A percentile compares a stretch with the other conserved stretches of the same genome.
phyloP scores from a whole-genome alignment of 2,329 filamentous ascomycete genomes.

The Trichophyton mentagrophytes region DNA sequence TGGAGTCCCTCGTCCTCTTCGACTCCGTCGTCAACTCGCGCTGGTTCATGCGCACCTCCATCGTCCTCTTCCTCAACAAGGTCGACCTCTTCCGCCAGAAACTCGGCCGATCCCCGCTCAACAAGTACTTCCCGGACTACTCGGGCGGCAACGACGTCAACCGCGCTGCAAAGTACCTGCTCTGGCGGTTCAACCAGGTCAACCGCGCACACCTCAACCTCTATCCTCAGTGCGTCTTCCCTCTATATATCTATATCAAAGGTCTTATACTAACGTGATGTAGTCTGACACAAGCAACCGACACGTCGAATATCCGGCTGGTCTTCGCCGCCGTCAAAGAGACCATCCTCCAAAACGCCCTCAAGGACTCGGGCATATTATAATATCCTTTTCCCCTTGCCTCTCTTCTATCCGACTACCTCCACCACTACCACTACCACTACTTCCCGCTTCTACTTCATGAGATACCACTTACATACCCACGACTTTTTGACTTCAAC shows the following conservation, averaged over 20 bases:
- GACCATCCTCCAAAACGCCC: conserved; percentile 93
- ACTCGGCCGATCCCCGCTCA: conserved; percentile 72
- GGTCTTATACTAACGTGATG: neutral
- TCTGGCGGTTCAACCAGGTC: conserved; percentile 98
- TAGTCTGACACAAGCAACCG: conserved; percentile 94
- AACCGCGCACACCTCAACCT: conserved; percentile 91
- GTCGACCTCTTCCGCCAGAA: conserved; percentile 97
- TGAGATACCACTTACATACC: neutral
- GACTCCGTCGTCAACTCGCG: conserved; percentile 97
- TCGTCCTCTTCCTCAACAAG: conserved; percentile 97
- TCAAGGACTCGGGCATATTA: conserved; percentile 95
- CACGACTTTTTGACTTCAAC: neutral
- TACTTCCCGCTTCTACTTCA: neutral
- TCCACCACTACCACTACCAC: neutral
- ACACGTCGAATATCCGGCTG: conserved; percentile 94
- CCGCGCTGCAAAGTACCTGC: conserved; percentile 89
- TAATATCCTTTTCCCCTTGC: conserved; percentile 33
- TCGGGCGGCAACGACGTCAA: conserved; percentile 96
- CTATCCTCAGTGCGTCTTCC: conserved; percentile 74
- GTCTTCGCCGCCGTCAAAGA: conserved; percentile 98
- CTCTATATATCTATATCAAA: neutral
- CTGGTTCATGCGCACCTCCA: conserved; percentile 98
- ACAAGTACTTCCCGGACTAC: conserved; percentile 96
- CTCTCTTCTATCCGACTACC: neutral
- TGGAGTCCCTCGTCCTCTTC: conserved; percentile 92